phyloP scores from a whole-genome alignment of 352 stramenopile species.

The Phytopythium oedochilum region DNA sequence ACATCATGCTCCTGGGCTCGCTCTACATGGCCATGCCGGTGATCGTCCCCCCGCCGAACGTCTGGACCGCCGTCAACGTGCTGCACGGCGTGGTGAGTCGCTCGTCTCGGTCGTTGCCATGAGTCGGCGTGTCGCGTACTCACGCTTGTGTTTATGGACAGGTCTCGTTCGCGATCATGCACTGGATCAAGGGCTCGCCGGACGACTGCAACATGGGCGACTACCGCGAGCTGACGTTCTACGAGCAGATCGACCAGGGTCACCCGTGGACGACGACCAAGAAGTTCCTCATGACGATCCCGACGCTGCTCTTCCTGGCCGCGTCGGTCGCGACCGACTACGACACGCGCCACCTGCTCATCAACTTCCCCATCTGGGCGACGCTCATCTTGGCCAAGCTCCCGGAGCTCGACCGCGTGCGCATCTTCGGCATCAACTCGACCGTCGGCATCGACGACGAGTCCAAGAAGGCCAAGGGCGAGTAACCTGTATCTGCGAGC shows the following conservation, averaged over 20 bases:
- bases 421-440: conserved; percentile 95
- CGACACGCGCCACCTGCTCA: conserved; percentile 72
- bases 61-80: conserved; percentile 83
- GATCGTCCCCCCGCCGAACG: conserved; percentile 58
- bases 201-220: conserved; percentile 92
- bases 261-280: conserved; percentile 90
- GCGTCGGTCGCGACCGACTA: conserved; percentile 89
- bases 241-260: conserved; percentile 94
- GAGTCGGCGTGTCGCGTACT: background rate
- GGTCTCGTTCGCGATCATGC: conserved; percentile 92
- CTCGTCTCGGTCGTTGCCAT: conserved; percentile 1
- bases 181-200: conserved; percentile 94
- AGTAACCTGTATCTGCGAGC: conserved; percentile 12
- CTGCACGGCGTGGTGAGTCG: conserved; percentile 77
- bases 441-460: conserved; percentile 94
- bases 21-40: conserved; percentile 81
- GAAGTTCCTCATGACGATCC: conserved; percentile 93
- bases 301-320: conserved; percentile 87
- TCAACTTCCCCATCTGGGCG: conserved; percentile 92
- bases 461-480: conserved; percentile 39
- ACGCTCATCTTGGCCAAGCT: conserved; percentile 92
- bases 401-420: conserved; percentile 91
- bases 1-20: conserved; percentile 69
- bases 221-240: conserved; percentile 94
- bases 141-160: conserved; percentile 8